These are phyloP conservation scores for Phytophthora lateralis DNA, from an alignment of 352 stramenopile genomes.

Conservation along the genomic window DNA sequence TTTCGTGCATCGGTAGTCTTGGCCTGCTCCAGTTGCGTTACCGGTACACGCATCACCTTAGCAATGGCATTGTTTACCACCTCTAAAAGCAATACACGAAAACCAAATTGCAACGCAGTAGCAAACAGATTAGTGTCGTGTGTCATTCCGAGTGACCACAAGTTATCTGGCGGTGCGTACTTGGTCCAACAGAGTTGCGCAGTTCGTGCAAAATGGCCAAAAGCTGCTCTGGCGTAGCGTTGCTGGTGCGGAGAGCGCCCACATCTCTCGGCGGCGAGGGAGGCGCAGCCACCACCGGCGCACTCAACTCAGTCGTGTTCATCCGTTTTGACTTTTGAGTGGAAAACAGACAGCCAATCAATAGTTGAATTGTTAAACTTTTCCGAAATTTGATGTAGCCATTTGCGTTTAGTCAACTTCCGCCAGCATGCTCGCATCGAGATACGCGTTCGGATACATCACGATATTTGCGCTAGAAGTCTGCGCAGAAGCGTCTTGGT, in stretches of 20 bases:
- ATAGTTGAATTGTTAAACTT: background rate
- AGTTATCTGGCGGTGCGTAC: slow-evolving; percentile 36
- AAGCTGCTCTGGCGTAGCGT: slow-evolving; percentile 48
- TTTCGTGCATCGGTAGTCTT: slow-evolving; percentile 9
- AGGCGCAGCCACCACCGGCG: slow-evolving; percentile 1
- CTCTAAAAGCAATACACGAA: slow-evolving; percentile 36
- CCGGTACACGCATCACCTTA: slow-evolving; percentile 55
- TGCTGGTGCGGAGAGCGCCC: slow-evolving; percentile 31
- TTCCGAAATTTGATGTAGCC: slow-evolving; percentile 15
- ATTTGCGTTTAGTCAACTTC: slow-evolving; percentile 18
- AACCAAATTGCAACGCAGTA: slow-evolving; percentile 12
- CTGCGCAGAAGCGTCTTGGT: slow-evolving; percentile 5
- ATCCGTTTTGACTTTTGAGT: slow-evolving; percentile 8
- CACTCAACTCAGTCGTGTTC: slow-evolving; percentile 13
- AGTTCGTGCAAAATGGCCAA: slow-evolving; percentile 76
- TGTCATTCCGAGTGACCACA: slow-evolving; percentile 6
- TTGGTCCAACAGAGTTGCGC: slow-evolving; percentile 60
- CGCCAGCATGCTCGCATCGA: slow-evolving; percentile 46
- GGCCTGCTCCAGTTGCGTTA: slow-evolving; percentile 10
- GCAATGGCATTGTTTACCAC: slow-evolving; percentile 73
- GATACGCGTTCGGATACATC: slow-evolving; percentile 67
- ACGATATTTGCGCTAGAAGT: slow-evolving; percentile 16
- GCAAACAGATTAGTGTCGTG: slow-evolving; percentile 12
- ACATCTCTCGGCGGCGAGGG: slow-evolving; percentile 30
- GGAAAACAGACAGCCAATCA: slow-evolving; percentile 12